Evolutionary conservation across 805 yeast genomes (phyloP).

Genomic region (Blastobotrys peoriensis): DNA sequence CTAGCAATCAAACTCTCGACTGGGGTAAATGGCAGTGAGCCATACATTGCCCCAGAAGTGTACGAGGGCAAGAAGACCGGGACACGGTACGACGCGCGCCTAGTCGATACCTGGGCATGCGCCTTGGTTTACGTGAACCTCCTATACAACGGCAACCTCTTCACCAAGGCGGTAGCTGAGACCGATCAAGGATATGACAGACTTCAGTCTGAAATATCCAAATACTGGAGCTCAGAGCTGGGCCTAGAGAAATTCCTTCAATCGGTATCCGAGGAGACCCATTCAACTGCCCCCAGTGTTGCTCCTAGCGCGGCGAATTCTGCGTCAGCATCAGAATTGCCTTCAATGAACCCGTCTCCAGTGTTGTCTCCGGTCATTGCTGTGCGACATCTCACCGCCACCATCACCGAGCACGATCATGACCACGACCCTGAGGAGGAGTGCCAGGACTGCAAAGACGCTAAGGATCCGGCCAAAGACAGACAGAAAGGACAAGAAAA

Average conservation of each 20-base stretch:
- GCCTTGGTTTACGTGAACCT: conserved; percentile 90
- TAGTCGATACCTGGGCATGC: conserved; percentile 87
- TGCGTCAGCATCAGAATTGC: not conserved
- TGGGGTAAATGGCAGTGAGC: conserved; percentile 80
- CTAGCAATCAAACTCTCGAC: conserved; percentile 54
- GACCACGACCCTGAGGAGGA: not conserved
- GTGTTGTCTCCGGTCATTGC: not conserved
- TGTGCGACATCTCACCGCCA: not conserved
- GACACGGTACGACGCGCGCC: conserved; percentile 62
- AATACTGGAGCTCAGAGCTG: conserved; percentile 14
- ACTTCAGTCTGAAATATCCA: conserved; percentile 12
- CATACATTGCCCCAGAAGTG: conserved; percentile 88
- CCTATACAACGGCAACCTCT: conserved; percentile 35
- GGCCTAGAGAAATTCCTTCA: conserved; percentile 5
- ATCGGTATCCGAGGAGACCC: not conserved
- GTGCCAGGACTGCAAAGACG: no score
- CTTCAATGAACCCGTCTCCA: not conserved
- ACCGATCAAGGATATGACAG: conserved; percentile 21
- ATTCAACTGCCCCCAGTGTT: not conserved
- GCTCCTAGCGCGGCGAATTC: not conserved
- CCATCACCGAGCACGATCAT: not conserved
- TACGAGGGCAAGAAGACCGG: conserved; percentile 38
- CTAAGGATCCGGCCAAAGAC: no score
- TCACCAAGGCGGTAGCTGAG: conserved; percentile 23
- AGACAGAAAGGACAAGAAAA: no score